Conservation (phyloP, 78 protist species). For the Dictyostelium firmibasis region DNA sequence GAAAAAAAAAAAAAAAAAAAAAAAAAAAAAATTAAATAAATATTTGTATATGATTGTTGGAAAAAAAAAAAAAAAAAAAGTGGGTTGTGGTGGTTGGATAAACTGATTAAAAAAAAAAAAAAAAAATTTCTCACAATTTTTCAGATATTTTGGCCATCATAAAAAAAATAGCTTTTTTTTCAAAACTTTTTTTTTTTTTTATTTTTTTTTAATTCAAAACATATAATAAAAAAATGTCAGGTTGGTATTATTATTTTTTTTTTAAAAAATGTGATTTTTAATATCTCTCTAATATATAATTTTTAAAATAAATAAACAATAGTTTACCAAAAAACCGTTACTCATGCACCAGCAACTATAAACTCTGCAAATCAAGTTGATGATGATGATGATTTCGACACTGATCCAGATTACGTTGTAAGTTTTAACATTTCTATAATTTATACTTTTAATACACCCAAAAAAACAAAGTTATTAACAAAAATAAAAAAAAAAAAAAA, state of each 20-base stretch:
- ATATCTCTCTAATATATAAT: background rate
- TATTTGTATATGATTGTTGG: background rate
- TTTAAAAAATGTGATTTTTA: too few species aligned
- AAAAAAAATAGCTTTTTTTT: too few species aligned
- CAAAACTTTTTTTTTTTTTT: background rate
- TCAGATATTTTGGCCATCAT: background rate
- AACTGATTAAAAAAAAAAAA: background rate
- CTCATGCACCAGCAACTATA: conserved; percentile 39
- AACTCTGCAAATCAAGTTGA: background rate
- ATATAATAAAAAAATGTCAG: background rate
- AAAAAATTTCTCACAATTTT: background rate
- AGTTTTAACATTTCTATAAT: background rate
- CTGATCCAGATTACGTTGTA: conserved; percentile 39
- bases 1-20: background rate
- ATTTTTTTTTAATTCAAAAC: background rate
- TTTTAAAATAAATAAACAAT: background rate
- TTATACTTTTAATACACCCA: background rate
- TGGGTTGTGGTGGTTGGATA: too few species aligned
- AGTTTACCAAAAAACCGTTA: conserved; percentile 33
- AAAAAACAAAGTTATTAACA: background rate
- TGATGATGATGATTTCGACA: conserved; percentile 30
- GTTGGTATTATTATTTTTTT: background rate
- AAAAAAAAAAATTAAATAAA: background rate
- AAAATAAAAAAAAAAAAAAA: background rate
- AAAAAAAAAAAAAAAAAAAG: too few species aligned